These are phyloP conservation scores for Xylaria sp. DNA, from an alignment of 2,329 filamentous ascomycete species.

Conservation along the genomic window DNA sequence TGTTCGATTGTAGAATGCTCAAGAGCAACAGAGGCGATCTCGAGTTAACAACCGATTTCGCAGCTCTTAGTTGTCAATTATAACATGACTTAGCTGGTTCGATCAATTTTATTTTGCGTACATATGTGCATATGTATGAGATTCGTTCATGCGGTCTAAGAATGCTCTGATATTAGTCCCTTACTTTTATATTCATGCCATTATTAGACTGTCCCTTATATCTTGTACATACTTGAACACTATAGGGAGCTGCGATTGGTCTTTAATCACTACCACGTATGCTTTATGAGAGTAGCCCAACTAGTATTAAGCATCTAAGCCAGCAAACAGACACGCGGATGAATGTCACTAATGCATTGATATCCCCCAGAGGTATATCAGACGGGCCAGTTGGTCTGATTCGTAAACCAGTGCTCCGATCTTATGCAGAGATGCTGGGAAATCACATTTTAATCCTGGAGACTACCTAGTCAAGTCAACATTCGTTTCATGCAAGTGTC, in stretches of 20 bases:
- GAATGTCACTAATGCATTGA: background rate
- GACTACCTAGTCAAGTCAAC: background rate
- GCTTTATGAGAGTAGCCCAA: background rate
- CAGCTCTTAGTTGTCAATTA: background rate
- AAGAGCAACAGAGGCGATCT: background rate
- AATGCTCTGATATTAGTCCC: background rate
- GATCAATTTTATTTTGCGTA: background rate
- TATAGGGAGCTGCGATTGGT: background rate
- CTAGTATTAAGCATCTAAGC: background rate
- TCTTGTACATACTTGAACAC: background rate
- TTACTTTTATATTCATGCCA: background rate
- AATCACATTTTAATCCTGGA: background rate
- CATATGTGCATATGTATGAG: background rate
- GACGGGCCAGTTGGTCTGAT: background rate
- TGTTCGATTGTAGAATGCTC: background rate
- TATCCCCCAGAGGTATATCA: background rate
- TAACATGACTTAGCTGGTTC: background rate
- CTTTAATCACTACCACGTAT: background rate
- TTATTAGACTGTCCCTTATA: background rate
- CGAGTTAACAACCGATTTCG: background rate
- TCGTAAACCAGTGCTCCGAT: background rate
- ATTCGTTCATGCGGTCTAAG: background rate
- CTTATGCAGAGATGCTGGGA: background rate
- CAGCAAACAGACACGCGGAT: background rate
- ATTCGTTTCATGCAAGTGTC: conserved; percentile 1